Percentiles rank a stretch among this genome's conserved stretches.
These are phyloP conservation scores for Xylaria bambusicola DNA, from an alignment of 495 filamentous ascomycete species.

Conservation along the genomic window DNA sequence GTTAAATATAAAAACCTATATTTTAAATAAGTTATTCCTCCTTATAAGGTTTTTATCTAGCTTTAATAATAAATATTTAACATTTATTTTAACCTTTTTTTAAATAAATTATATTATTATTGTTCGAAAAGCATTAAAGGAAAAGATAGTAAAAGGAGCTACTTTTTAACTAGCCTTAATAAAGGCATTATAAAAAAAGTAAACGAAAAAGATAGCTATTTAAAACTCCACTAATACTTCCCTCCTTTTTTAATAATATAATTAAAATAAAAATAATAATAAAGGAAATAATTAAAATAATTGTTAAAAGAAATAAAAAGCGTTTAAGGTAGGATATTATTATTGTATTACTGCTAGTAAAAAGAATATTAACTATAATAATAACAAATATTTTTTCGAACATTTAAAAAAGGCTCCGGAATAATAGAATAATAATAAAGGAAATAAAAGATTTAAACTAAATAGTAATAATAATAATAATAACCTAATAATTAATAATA, in stretches of 20 bases:
- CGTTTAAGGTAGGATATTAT: background rate
- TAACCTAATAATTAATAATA: too few relatives aligned
- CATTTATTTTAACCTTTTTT: background rate
- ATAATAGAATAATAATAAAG: background rate
- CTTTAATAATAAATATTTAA: background rate
- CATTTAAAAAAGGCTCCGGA: background rate
- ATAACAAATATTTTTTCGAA: background rate
- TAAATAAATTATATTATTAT: constrained; percentile 1
- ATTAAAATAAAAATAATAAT: background rate
- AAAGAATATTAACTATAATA: background rate
- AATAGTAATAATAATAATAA: background rate
- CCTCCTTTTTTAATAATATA: background rate
- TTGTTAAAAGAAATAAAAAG: background rate
- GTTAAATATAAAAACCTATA: background rate
- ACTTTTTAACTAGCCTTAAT: background rate
- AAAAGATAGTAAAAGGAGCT: background rate
- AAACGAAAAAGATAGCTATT: background rate
- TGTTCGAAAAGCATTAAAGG: background rate
- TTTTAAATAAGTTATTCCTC: background rate
- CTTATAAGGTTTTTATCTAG: background rate
- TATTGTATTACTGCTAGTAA: background rate
- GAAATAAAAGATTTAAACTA: background rate
- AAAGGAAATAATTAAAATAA: background rate
- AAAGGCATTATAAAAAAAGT: background rate
- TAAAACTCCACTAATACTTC: background rate